phyloP scores from a whole-genome alignment of 2,329 filamentous ascomycete species.

The Pyrenophora seminiperda region DNA sequence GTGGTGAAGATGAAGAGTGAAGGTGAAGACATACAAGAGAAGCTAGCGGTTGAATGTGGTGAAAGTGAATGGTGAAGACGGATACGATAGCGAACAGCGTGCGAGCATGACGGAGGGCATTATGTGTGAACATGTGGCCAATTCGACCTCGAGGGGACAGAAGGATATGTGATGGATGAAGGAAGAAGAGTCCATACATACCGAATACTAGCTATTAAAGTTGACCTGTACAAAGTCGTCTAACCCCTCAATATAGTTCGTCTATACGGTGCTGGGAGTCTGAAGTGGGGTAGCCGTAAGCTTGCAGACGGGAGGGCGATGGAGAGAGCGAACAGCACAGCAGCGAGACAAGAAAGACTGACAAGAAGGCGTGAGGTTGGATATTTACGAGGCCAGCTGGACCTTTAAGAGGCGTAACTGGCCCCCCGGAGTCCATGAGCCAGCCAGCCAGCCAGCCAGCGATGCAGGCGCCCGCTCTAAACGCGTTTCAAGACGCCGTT shows the following conservation, averaged over 20 bases:
- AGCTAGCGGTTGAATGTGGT: constrained; percentile 8
- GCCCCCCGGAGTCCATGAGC: not conserved
- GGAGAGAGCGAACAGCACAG: constrained; percentile 5
- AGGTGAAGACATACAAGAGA: constrained; percentile 9
- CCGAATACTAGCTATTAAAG: not conserved
- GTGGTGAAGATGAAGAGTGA: no score
- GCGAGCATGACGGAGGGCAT: not conserved
- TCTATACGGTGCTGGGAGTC: not conserved
- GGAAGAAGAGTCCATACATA: constrained; percentile 5
- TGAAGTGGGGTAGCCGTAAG: constrained; percentile 10
- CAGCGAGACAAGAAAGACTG: constrained; percentile 10
- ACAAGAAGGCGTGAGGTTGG: constrained; percentile 28
- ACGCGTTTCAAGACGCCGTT: constrained; percentile 45
- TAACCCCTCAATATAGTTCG: not conserved
- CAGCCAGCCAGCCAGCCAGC: constrained; percentile 31
- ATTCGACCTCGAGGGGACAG: not conserved
- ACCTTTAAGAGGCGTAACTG: constrained; percentile 27
- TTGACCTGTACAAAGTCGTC: not conserved
- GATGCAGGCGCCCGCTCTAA: constrained; percentile 40
- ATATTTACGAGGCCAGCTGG: constrained; percentile 25
- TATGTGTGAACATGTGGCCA: not conserved
- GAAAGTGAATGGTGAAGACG: constrained; percentile 23
- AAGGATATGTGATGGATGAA: not conserved
- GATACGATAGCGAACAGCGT: not conserved
- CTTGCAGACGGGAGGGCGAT: constrained; percentile 10